phyloP scores from a whole-genome alignment of 2,329 filamentous ascomycete species.

The Verticillium zaregamsianum region DNA sequence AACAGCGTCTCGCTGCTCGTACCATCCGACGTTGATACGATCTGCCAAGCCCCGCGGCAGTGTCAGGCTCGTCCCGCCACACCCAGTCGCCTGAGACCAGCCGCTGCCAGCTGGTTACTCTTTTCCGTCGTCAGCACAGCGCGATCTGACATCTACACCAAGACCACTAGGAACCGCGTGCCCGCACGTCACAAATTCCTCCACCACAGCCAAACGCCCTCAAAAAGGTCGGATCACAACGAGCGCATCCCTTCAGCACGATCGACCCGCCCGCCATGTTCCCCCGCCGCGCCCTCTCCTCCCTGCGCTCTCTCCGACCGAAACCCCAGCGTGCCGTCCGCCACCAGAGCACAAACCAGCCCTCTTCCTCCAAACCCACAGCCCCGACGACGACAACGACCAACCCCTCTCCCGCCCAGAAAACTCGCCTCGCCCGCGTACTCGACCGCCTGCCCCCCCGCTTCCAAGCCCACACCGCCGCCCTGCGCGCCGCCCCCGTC shows the following conservation, averaged over 20 bases:
- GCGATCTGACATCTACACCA: background rate
- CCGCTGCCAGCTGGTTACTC: background rate
- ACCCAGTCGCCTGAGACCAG: background rate
- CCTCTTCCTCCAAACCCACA: background rate
- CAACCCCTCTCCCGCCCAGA: background rate
- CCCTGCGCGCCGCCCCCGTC: constrained; percentile 70
- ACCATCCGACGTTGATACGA: background rate
- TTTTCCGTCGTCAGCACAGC: background rate
- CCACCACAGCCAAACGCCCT: too few species aligned
- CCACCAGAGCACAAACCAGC: background rate
- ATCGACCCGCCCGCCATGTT: background rate
- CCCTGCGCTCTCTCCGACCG: background rate
- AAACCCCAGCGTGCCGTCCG: background rate
- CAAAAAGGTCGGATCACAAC: background rate
- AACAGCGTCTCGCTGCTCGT: background rate
- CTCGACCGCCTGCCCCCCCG: constrained; percentile 57
- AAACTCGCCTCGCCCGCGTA: constrained; percentile 36
- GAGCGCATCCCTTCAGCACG: background rate
- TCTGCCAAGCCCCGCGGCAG: background rate
- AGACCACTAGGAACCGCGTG: background rate
- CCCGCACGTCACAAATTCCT: too few species aligned
- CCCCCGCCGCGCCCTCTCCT: background rate
- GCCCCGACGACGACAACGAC: background rate
- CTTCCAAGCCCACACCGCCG: constrained; percentile 64
- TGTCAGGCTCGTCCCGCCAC: background rate